phyloP scores from a whole-genome alignment of 768 basidiomycete species.

The Trametes villosa region DNA sequence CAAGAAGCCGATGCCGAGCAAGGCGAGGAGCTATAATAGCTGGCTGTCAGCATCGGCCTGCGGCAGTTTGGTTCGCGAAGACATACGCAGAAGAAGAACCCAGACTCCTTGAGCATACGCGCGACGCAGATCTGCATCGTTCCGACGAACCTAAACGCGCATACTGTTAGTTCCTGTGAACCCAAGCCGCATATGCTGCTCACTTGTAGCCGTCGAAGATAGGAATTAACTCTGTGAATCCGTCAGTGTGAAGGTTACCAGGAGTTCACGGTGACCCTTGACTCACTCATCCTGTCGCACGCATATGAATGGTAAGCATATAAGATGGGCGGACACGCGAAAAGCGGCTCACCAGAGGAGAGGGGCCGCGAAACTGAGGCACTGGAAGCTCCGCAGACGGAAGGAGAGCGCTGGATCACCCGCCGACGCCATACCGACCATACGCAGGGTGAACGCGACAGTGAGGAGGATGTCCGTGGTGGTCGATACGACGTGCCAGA shows the following conservation, averaged over 20 bases:
- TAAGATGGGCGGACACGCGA: background rate
- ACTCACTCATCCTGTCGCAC: constrained; percentile 77
- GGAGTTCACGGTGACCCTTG: background rate
- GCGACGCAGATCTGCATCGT: constrained; percentile 94
- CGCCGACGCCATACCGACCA: constrained; percentile 52
- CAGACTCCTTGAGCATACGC: constrained; percentile 91
- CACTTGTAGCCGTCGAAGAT: constrained; percentile 83
- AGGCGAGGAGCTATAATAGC: constrained; percentile 67
- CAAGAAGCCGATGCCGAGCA: constrained; percentile 82
- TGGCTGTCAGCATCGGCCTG: background rate
- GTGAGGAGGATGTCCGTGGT: constrained; percentile 75
- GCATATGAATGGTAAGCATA: background rate
- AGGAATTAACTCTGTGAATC: constrained; percentile 68
- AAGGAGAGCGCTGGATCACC: constrained; percentile 43
- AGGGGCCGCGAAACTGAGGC: constrained; percentile 85
- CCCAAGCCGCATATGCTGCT: too few species aligned
- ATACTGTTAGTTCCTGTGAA: too few species aligned
- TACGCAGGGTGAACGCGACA: constrained; percentile 73
- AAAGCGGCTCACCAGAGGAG: constrained; percentile 68
- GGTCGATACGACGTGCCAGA: constrained; percentile 75
- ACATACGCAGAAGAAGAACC: constrained; percentile 85
- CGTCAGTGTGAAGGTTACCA: background rate
- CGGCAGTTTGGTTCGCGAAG: too few species aligned
- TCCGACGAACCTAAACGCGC: constrained; percentile 68
- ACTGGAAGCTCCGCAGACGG: constrained; percentile 79